Conservation (phyloP, 441 rosid species). For the Cnidoscolus chayamansa region DNA sequence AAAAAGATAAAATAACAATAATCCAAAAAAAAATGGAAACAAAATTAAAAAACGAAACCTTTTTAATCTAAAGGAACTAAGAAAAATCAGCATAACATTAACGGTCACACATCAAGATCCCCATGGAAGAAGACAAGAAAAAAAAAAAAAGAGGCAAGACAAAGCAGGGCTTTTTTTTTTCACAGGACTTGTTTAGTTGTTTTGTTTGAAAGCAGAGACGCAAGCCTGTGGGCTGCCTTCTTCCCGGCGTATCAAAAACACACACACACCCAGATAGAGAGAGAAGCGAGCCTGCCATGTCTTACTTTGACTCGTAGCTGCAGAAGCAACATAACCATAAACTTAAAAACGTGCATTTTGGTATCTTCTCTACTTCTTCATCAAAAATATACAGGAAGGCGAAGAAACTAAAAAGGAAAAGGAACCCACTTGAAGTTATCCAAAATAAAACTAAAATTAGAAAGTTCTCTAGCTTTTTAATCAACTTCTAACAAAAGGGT, state of each 20-base stretch:
- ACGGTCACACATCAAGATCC: slow-evolving; percentile 13
- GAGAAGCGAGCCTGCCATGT: slow-evolving; percentile 11
- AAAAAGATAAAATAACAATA: background rate
- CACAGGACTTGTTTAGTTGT: too few species aligned
- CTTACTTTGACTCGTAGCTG: slow-evolving; percentile 36
- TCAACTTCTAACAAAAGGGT: background rate
- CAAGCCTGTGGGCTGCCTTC: background rate
- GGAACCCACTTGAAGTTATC: slow-evolving; percentile 14
- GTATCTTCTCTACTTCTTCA: slow-evolving; percentile 25
- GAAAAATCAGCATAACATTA: background rate
- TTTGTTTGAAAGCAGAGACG: slow-evolving; percentile 5
- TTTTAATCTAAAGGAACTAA: slow-evolving; percentile 1
- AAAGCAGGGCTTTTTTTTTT: background rate
- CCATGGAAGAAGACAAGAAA: slow-evolving; percentile 10
- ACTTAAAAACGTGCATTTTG: slow-evolving; percentile 24
- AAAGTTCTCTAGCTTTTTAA: background rate
- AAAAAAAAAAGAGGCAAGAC: background rate
- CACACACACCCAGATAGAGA: background rate
- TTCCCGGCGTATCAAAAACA: too few species aligned
- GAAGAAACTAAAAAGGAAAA: background rate
- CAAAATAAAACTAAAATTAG: slow-evolving; percentile 8
- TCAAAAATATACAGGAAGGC: background rate
- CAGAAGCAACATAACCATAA: slow-evolving; percentile 3
- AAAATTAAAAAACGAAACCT: background rate
- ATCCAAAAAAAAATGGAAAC: background rate